A percentile compares a stretch with the other conserved stretches of the same genome.
Conservation (phyloP, 495 filamentous ascomycete genomes). For the Penicillium fimorum region DNA sequence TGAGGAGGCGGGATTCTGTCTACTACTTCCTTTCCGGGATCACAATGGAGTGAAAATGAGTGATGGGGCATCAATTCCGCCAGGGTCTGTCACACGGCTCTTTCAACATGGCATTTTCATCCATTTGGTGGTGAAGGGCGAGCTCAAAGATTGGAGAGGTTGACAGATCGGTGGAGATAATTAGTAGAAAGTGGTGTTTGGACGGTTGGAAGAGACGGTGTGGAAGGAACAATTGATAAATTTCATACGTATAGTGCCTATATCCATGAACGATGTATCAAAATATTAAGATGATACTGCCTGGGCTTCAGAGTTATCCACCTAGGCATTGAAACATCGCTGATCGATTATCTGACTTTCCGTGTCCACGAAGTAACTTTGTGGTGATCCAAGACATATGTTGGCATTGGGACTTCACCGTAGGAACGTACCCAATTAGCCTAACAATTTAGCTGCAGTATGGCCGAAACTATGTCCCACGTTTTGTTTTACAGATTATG, state of each 20-base stretch:
- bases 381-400: no score
- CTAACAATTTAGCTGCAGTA: not conserved
- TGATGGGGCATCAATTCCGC: not conserved
- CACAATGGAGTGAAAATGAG: not conserved
- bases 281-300: not conserved
- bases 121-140: not conserved
- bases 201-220: not conserved
- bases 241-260: not conserved
- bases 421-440: not conserved
- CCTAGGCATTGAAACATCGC: no score
- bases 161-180: not conserved
- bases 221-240: not conserved
- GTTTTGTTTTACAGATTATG: not conserved
- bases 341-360: no score
- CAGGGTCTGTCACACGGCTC: not conserved
- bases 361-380: no score
- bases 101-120: not conserved
- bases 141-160: not conserved
- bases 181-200: not conserved
- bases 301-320: no score
- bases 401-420: no score
- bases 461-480: not conserved
- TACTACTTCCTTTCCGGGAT: not conserved
- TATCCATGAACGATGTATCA: not conserved
- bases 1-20: not conserved